Base-by-base conservation (phyloP, 768 basidiomycete genomes). In the Mycena crocata region DNA sequence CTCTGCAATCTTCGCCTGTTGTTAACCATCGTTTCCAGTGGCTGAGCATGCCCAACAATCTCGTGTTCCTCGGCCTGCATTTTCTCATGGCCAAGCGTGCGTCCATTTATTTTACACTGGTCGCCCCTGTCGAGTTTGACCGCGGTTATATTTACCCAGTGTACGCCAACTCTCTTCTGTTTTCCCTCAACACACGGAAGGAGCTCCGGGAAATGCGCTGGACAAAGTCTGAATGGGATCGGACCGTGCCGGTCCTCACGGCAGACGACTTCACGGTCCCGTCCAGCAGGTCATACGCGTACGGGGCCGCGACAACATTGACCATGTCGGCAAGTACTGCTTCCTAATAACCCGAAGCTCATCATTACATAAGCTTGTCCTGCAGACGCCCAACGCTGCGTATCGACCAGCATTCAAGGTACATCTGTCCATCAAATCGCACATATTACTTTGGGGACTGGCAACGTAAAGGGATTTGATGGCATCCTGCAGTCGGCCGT, bases 61-160 rank as follows among this genome's bases (percentile, higher is more conserved):
- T 80, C 2, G 61, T 80, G 23, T 80, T 81, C 59, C 72, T 80
- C 71, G 79, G 79, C 9, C 58, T 80, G 32, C 79, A 80, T 58
- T 81, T 81, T 57, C 68, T 81, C 32, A 81, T 80, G 46, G 67
- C 74, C 57, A 80, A 80, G 49, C 54, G 79, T 81, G 40, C 32
- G 69, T 48, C 10, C 14, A 24, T 1, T 5, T 2, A 13, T 15
- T 19, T n/a, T n/a, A n/a, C n/a, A n/a, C n/a, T n/a, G n/a, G n/a
- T n/a, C n/a, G n/a, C n/a, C n/a, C n/a, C n/a, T n/a, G n/a, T n/a
- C n/a, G n/a, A n/a, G n/a, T n/a, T n/a, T n/a, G n/a, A n/a, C n/a
- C 48, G 10, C 28, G 15, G 23, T 49, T 24, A 46, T 17, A 24
- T 46, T 5, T 42, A 9, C 19, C 40, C 57, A 68, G 67, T 69